These are phyloP conservation scores for Aspergillus wentii DNA, from an alignment of 495 filamentous ascomycete genomes.

Conservation along the genomic window DNA sequence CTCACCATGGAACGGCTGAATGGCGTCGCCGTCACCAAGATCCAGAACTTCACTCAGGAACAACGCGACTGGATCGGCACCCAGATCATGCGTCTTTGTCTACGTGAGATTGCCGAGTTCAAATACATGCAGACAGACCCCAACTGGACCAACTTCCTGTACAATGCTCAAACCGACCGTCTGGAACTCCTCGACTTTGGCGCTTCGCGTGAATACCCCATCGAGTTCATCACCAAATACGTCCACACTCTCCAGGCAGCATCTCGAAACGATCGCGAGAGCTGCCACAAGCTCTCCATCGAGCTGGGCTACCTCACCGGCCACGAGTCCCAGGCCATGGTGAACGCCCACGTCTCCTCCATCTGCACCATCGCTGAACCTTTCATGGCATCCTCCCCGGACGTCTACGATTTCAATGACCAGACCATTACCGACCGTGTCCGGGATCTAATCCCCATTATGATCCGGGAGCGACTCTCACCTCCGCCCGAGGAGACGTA, in stretches of 20 bases:
- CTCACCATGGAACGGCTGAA: slow-evolving; percentile 89
- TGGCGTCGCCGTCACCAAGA: slow-evolving; percentile 84
- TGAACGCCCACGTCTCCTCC: slow-evolving; percentile 76
- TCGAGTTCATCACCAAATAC: slow-evolving; percentile 73
- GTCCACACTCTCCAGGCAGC: slow-evolving; percentile 74
- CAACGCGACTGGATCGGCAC: slow-evolving; percentile 88
- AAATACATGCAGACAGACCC: slow-evolving; percentile 98
- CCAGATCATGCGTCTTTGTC: slow-evolving; percentile 85
- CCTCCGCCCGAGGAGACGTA: slow-evolving; percentile 98
- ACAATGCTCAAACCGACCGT: slow-evolving; percentile 64
- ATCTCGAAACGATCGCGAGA: slow-evolving; percentile 56
- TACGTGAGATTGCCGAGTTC: slow-evolving; percentile 91
- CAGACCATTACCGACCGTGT: slow-evolving; percentile 97
- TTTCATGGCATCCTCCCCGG: slow-evolving; percentile 68
- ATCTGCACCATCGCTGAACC: slow-evolving; percentile 90
- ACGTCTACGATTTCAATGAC: slow-evolving; percentile 83
- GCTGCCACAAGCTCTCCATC: slow-evolving; percentile 65
- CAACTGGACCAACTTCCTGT: slow-evolving; percentile 99
- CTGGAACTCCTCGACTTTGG: slow-evolving; percentile 96
- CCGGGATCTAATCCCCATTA: slow-evolving; percentile 77
- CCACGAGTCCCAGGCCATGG: slow-evolving; percentile 74
- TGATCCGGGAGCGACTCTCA: slow-evolving; percentile 81
- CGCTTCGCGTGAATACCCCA: slow-evolving; percentile 80
- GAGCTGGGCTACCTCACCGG: slow-evolving; percentile 90
- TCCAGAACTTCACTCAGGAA: slow-evolving; percentile 65